phyloP scores from a whole-genome alignment of 2,329 filamentous ascomycete genomes.

The Lasiodiplodia sp. region DNA sequence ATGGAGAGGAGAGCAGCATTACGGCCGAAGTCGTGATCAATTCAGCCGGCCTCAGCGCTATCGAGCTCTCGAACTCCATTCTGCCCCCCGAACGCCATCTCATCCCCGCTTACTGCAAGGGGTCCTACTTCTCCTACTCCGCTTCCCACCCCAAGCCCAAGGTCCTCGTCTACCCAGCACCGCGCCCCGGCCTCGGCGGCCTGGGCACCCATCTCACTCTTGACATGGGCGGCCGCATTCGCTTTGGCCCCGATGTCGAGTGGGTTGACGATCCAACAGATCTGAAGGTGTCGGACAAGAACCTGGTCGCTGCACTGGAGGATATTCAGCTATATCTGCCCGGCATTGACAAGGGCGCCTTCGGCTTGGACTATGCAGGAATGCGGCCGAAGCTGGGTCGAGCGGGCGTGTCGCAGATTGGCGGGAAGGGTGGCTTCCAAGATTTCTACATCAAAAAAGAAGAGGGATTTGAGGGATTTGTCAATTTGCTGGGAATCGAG shows the following conservation, averaged over 20 bases:
- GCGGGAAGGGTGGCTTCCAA: slow-evolving; percentile 67
- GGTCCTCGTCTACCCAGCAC: slow-evolving; percentile 87
- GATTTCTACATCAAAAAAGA: slow-evolving; percentile 86
- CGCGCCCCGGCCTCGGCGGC: slow-evolving; percentile 80
- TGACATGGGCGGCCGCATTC: slow-evolving; percentile 81
- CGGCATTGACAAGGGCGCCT: slow-evolving; percentile 67
- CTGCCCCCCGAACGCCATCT: slow-evolving; percentile 63
- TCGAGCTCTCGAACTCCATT: slow-evolving; percentile 81
- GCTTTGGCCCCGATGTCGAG: slow-evolving; percentile 94
- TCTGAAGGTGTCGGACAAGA: slow-evolving; percentile 69
- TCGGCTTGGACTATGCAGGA: slow-evolving; percentile 86
- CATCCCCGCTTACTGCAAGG: slow-evolving; percentile 84
- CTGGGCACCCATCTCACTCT: slow-evolving; percentile 93
- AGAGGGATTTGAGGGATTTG: slow-evolving; percentile 79
- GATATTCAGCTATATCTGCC: slow-evolving; percentile 86
- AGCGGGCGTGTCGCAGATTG: slow-evolving; percentile 66
- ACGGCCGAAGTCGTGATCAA: slow-evolving; percentile 83
- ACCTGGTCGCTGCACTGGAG: slow-evolving; percentile 70
- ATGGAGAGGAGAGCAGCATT: slow-evolving; percentile 63
- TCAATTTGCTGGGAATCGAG: slow-evolving; percentile 92
- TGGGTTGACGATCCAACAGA: slow-evolving; percentile 80
- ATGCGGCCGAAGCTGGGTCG: slow-evolving; percentile 84
- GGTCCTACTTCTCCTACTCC: slow-evolving; percentile 90
- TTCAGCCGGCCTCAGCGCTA: slow-evolving; percentile 81
- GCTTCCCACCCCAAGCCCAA: slow-evolving; percentile 68